These are phyloP conservation scores for Phaeosphaeria sp. DNA, from an alignment of 2,329 filamentous ascomycete genomes.

Conservation along the genomic window DNA sequence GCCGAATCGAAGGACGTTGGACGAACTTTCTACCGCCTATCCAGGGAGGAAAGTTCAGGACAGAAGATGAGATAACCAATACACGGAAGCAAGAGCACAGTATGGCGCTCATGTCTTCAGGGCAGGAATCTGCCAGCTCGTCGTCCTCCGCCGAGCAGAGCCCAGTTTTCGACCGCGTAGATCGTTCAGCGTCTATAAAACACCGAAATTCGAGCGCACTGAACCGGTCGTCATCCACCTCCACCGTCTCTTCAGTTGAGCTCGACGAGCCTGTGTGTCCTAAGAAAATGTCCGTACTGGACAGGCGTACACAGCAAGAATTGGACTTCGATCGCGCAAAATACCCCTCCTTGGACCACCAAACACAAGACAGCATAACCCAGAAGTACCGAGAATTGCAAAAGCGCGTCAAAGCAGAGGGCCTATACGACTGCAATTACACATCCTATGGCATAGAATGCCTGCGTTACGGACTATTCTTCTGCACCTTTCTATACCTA, in stretches of 20 bases:
- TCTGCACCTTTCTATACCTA: conserved; percentile 63
- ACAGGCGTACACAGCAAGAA: conserved; percentile 75
- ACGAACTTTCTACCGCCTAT: conserved; percentile 88
- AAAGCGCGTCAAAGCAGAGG: conserved; percentile 72
- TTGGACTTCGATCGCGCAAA: conserved; percentile 77
- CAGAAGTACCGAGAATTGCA: conserved; percentile 82
- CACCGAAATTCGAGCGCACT: conserved; percentile 46
- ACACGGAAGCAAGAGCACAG: conserved; percentile 44
- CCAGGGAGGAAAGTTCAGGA: conserved; percentile 81
- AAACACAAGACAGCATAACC: conserved; percentile 77
- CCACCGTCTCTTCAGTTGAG: conserved; percentile 64
- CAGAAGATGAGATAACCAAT: conserved; percentile 49
- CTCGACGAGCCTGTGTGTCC: conserved; percentile 45
- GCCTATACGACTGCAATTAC: conserved; percentile 86
- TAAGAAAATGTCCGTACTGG: conserved; percentile 67
- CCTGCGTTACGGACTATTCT: conserved; percentile 73
- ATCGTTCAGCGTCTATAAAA: conserved; percentile 46
- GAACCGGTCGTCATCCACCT: conserved; percentile 59
- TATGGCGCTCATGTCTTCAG: conserved; percentile 25
- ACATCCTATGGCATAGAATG: conserved; percentile 77
- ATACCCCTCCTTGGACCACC: conserved; percentile 78
- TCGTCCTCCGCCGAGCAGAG: conserved; percentile 63
- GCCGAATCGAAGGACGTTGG: conserved; percentile 81
- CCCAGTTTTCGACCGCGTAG: conserved; percentile 64
- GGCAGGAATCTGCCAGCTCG: conserved; percentile 34